Evolutionary conservation across 169 alveolate species (phyloP).

Genomic region (Plasmodium yoelii): DNA sequence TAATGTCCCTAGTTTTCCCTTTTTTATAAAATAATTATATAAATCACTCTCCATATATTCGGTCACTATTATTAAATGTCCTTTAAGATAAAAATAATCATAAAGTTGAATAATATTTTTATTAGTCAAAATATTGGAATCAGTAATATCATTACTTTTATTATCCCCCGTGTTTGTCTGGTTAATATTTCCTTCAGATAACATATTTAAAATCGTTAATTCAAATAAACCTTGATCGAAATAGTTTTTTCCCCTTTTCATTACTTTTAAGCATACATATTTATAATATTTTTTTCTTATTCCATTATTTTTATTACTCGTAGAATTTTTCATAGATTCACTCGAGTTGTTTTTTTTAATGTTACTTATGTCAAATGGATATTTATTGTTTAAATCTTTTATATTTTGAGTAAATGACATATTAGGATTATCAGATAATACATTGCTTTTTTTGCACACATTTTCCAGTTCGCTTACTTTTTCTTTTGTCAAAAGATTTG

Average conservation of each 20-base stretch:
- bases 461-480: background rate
- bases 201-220: conserved; percentile 86
- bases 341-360: background rate
- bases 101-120: conserved; percentile 77
- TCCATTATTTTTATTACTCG: background rate
- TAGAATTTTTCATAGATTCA: background rate
- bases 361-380: background rate
- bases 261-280: conserved; percentile 93
- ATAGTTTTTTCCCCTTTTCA: conserved; percentile 94
- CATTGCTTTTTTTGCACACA: background rate
- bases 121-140: conserved; percentile 3
- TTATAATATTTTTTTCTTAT: conserved; percentile 74
- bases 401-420: background rate
- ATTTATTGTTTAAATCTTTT: background rate
- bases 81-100: conserved; percentile 94
- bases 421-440: background rate
- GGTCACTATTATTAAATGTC: conserved; percentile 95
- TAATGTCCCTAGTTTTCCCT: conserved; percentile 86
- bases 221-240: conserved; percentile 94
- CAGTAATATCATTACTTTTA: background rate
- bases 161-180: conserved; percentile 24
- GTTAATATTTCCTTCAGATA: conserved; percentile 88
- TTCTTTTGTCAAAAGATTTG: background rate
- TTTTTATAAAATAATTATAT: conserved; percentile 89
- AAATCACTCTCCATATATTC: conserved; percentile 93